Conservation (phyloP, 176 grass and related monocot genomes). For the Hsuehochloa calcarea region DNA sequence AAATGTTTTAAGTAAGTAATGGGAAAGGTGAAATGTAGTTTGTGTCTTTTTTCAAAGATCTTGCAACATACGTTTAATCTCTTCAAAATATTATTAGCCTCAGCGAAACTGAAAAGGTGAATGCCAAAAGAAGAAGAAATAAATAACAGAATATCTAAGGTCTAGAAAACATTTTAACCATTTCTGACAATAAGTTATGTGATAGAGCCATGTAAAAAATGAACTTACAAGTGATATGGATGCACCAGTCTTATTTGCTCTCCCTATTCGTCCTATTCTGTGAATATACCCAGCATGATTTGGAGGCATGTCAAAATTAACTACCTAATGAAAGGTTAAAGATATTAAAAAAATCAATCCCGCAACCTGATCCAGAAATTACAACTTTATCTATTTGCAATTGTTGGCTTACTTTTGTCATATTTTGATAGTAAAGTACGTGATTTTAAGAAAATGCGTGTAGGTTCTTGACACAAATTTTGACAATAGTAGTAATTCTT, state of each 20-base stretch:
- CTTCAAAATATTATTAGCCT: conserved; percentile 54
- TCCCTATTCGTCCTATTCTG: conserved; percentile 87
- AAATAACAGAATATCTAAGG: conserved; percentile 28
- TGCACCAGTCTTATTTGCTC: conserved; percentile 77
- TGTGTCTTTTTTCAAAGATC: conserved; percentile 52
- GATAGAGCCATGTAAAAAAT: conserved; percentile 13
- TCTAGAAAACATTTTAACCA: neutral
- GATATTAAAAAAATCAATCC: neutral
- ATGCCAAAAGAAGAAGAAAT: conserved; percentile 17
- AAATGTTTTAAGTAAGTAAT: conserved; percentile 66
- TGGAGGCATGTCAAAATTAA: conserved; percentile 95
- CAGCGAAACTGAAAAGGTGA: conserved; percentile 53
- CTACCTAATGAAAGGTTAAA: conserved; percentile 57
- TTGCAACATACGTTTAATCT: conserved; percentile 62
- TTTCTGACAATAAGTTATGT: conserved; percentile 1
- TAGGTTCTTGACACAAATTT: no score
- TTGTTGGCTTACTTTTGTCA: no score
- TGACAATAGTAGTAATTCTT: no score
- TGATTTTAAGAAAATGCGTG: no score
- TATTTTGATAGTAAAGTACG: no score
- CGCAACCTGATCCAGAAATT: conserved; percentile 2
- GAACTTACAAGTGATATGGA: conserved; percentile 89
- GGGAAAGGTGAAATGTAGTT: conserved; percentile 73
- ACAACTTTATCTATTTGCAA: no score
- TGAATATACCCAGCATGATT: conserved; percentile 81